Evolutionary conservation across 345 rosid species (phyloP), one percentile per base, ranked within the genome.

Genomic region (Hevea brasiliensis): DNA sequence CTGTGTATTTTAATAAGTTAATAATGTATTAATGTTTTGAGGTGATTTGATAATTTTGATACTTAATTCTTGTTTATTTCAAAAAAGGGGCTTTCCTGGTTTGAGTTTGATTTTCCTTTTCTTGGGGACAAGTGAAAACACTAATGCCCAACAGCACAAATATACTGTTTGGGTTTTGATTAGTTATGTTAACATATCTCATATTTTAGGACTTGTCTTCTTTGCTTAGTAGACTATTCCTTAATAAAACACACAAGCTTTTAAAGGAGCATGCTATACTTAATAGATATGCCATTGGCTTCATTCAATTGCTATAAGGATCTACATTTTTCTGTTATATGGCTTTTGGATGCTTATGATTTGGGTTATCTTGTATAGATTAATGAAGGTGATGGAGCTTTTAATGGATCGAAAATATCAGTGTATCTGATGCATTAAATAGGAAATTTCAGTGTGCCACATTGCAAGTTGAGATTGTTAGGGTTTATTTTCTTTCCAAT

Each of bases 401-500:
- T 95, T 77, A 92, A 95, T 80, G 99, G 99, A 62, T 98, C 99
- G 9, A 95, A 95, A 84, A 95, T 76, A 95, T 92, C 67, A 93
- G 97, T 61, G 98, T 95, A 50, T 95, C 97, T 68, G 98, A 92
- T 84, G 98, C 97, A 45, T 71, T 92, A 83, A 92, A 91, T 41
- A 87, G 99, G 80, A 95, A 91, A 79, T 89, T 89, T 72, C 99
- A 95, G 81, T 95, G 99, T 76, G 98, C 98, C 42, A 95, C 98
- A 45, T 80, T 95, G 63, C 99, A 95, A 96, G 99, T 95, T 84
- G 64, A 21, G 40, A 57, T 47, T 61, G 35, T 45, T 72, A 23
- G 45, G 42, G 6, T 63, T 48, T 59, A 51, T 35, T 9, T 4
- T 59, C 20, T 64, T 41, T 54, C 29, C 40, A 8, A 66, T 12